Conservation (phyloP, 2,329 filamentous ascomycete genomes). For the Colletotrichum sp. region DNA sequence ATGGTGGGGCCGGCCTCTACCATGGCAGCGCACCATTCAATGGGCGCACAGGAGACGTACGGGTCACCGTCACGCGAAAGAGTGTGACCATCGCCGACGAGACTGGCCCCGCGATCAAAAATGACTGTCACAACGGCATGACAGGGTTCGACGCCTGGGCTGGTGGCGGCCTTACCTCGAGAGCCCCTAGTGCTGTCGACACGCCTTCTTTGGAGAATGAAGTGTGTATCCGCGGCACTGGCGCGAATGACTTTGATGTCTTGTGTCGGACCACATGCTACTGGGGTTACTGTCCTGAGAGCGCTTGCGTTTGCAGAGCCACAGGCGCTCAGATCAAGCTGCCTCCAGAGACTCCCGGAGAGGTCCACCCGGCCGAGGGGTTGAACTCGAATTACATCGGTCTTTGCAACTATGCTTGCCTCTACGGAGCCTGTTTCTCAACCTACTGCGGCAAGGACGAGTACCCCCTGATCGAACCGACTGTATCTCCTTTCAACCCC, state of each 20-base stretch:
- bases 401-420: constrained; percentile 34
- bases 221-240: constrained; percentile 29
- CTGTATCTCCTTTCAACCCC: background rate
- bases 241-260: constrained; percentile 35
- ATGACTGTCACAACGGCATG: background rate
- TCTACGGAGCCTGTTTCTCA: constrained; percentile 47
- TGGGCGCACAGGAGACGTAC: constrained; percentile 28
- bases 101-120: background rate
- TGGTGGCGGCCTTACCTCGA: background rate
- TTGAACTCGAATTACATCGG: background rate
- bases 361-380: background rate
- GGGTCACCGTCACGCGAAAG: constrained; percentile 35
- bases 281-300: constrained; percentile 34
- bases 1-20: constrained; percentile 27
- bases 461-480: background rate
- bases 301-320: constrained; percentile 34
- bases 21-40: constrained; percentile 22
- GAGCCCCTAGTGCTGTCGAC: background rate
- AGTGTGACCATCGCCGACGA: background rate
- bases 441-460: constrained; percentile 23
- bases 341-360: background rate
- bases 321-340: constrained; percentile 30
- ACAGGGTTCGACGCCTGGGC: constrained; percentile 14
- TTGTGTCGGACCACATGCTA: constrained; percentile 36
- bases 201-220: background rate